Base-by-base conservation (phyloP, 2,329 filamentous ascomycete species). In the Colletotrichum tamarilloi region DNA sequence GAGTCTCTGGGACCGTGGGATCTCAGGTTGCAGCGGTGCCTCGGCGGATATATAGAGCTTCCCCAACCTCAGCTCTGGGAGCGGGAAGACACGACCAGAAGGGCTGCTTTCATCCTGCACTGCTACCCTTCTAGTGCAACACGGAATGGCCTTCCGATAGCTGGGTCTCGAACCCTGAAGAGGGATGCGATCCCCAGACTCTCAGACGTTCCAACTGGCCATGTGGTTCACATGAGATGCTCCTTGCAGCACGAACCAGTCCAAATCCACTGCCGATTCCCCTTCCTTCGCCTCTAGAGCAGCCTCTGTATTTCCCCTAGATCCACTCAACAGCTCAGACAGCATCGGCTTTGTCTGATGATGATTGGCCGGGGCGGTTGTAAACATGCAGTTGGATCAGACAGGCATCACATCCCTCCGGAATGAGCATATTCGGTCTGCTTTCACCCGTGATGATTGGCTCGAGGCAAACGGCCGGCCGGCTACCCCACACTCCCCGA, bases 151-250 rank as follows among this genome's bases (percentile, higher is more conserved):
- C 58, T 62, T 63, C 68, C 68, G 68, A 72, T 19, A 24, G 57
- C n/a, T 42, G 35, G 58, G 64, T 42, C 68, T 62, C 68, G 58
- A 72, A 63, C n/a, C 52, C 26, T 24, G 28, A 52, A 16, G 35
- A 63, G 76, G 70, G 62, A 77, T 19, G 57, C 75, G 22, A 67
- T 76, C 14, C 75, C 76, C 22, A 78, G 75, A 62, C 76, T 72
- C 38, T 72, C 76, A 3, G 76, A 75, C 46, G 62, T 26, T 49
- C 38, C 28, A 46, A 53, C 35, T 30, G 57, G 57, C 63, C 63
- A 67, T 49, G 57, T 67, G 57, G 57, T 62, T 72, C 68, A 71
- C 57, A 52, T 72, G 64, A 68, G 57, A 68, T 49, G 57, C 32
- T 60, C 28, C 32, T 32, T 56, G 68, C 56, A 58, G 57, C 38